Evolutionary conservation across 345 rosid species (phyloP).

Genomic region (Mallotus nudiflorus): DNA sequence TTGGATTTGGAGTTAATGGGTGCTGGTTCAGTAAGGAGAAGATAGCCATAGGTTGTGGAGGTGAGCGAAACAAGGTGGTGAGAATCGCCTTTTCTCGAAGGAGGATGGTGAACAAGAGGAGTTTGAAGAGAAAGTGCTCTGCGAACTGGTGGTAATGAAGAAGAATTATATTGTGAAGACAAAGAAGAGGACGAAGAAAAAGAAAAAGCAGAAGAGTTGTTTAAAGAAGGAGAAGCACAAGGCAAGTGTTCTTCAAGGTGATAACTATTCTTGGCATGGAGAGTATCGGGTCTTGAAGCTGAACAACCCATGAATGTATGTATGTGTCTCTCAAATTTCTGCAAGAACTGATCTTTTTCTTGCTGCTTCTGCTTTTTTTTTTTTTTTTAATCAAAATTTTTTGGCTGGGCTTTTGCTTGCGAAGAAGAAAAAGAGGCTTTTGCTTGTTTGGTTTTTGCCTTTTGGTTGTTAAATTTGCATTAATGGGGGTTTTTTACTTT

Average conservation of each 20-base stretch:
- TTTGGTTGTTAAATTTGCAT: background rate
- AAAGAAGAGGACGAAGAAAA: constrained; percentile 33
- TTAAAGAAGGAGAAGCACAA: constrained; percentile 23
- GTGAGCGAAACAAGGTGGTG: constrained; percentile 87
- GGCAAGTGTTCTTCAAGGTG: constrained; percentile 17
- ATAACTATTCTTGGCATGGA: constrained; percentile 1
- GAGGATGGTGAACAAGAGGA: constrained; percentile 87
- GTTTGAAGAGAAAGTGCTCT: constrained; percentile 64
- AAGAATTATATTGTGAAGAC: constrained; percentile 23
- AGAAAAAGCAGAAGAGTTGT: constrained; percentile 23
- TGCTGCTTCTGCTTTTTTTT: no score
- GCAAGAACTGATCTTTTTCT: no score
- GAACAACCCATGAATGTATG: constrained; percentile 68
- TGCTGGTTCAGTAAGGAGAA: constrained; percentile 49
- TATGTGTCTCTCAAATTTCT: background rate
- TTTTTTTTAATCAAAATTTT: background rate
- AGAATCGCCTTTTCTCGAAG: constrained; percentile 77
- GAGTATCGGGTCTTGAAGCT: constrained; percentile 48
- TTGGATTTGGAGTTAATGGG: constrained; percentile 21
- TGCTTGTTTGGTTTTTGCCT: background rate
- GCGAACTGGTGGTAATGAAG: constrained; percentile 19
- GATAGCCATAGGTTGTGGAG: constrained; percentile 84
- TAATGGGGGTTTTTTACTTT: background rate
- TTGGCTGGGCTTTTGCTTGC: background rate
- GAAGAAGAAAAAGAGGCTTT: constrained; percentile 5